phyloP scores from a whole-genome alignment of 164 flowering plant genomes.

The Vitis riparia region DNA sequence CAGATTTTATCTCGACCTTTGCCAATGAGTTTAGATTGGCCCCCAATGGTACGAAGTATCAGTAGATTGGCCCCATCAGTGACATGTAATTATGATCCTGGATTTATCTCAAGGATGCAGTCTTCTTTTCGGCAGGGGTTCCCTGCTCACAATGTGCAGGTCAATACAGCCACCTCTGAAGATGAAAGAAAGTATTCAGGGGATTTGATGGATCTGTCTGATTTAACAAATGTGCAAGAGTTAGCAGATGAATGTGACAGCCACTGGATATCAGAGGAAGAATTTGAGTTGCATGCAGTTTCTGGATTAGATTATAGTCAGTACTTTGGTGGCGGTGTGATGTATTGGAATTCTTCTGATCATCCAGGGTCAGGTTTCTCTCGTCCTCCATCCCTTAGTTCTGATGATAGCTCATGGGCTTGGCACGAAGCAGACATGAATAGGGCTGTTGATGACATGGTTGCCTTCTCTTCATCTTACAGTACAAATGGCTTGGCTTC shows the following conservation, averaged over 20 bases:
- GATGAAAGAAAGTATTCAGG: constrained; percentile 58
- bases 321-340: constrained; percentile 94
- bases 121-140: constrained; percentile 49
- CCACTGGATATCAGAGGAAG: constrained; percentile 89
- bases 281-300: constrained; percentile 71
- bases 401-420: constrained; percentile 98
- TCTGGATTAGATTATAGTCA: constrained; percentile 86
- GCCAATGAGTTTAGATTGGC: constrained; percentile 90
- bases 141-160: constrained; percentile 41
- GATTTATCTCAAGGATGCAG: constrained; percentile 56
- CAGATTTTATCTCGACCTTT: constrained; percentile 50
- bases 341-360: constrained; percentile 97
- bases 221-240: constrained; percentile 45
- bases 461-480: constrained; percentile 85
- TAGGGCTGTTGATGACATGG: constrained; percentile 93
- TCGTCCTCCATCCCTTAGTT: constrained; percentile 94
- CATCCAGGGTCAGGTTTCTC: constrained; percentile 71
- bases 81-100: constrained; percentile 72
- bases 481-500: constrained; percentile 88
- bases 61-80: constrained; percentile 55
- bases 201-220: constrained; percentile 54
- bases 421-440: constrained; percentile 94
- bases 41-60: constrained; percentile 64
- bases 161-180: constrained; percentile 40
- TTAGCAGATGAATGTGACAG: constrained; percentile 60